phyloP scores from a whole-genome alignment of 1,139 yeast species.

The Dujonia santamariae region DNA sequence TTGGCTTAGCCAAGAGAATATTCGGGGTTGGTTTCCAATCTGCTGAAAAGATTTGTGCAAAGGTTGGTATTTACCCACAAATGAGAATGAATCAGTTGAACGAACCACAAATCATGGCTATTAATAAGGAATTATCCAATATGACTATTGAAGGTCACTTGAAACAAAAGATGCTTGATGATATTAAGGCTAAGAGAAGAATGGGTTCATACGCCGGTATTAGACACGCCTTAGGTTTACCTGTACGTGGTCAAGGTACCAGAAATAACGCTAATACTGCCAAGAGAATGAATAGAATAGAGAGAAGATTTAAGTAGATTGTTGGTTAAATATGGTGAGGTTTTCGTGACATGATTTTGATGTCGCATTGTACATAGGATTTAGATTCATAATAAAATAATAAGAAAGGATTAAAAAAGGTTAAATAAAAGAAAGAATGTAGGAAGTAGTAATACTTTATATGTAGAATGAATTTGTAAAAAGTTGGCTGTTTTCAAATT shows the following conservation, averaged over 20 bases:
- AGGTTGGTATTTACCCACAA: slow-evolving; percentile 84
- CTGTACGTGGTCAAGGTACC: slow-evolving; percentile 93
- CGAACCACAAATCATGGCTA: slow-evolving; percentile 82
- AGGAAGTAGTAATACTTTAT: too few relatives aligned
- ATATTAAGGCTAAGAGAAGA: slow-evolving; percentile 74
- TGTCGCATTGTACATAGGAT: slow-evolving; percentile 4
- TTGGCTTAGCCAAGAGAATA: slow-evolving; percentile 76
- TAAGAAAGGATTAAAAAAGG: background rate
- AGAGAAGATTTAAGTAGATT: slow-evolving; percentile 43
- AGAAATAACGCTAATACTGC: slow-evolving; percentile 91
- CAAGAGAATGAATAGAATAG: slow-evolving; percentile 72
- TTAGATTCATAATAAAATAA: background rate
- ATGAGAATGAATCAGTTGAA: slow-evolving; percentile 93
- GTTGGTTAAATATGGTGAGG: background rate
- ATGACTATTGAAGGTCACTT: slow-evolving; percentile 85
- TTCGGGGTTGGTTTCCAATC: slow-evolving; percentile 80
- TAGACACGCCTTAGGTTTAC: slow-evolving; percentile 85
- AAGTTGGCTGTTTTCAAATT: too few relatives aligned
- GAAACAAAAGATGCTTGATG: slow-evolving; percentile 71
- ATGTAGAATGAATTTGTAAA: too few relatives aligned
- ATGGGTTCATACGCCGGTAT: slow-evolving; percentile 87
- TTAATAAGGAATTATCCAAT: slow-evolving; percentile 83
- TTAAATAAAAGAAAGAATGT: too few relatives aligned
- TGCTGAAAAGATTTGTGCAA: slow-evolving; percentile 80
- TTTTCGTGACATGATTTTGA: background rate